These are phyloP conservation scores for Pseudonitzschia multiseries DNA, from an alignment of 108 stramenopile species.

Conservation along the genomic window DNA sequence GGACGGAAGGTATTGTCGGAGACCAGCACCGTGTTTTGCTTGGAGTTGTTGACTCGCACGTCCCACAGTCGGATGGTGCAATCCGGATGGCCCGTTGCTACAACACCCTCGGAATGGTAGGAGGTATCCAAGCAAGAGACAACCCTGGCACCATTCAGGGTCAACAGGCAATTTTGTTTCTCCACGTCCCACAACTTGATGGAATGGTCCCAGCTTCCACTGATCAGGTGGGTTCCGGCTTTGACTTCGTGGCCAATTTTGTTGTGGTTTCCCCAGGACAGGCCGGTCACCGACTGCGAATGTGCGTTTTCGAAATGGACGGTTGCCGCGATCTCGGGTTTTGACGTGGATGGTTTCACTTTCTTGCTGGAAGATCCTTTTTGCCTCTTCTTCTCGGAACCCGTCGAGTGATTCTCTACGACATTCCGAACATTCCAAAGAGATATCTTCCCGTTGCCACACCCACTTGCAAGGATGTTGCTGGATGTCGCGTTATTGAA, in stretches of 20 bases:
- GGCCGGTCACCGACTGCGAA: constrained; percentile 70
- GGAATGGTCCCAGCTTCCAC: constrained; percentile 82
- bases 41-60: constrained; percentile 30
- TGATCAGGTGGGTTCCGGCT: constrained; percentile 45
- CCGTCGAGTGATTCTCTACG: constrained; percentile 2
- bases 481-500: constrained; percentile 17
- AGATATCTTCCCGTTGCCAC: constrained; percentile 72
- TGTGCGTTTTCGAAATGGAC: constrained; percentile 49
- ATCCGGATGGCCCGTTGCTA: constrained; percentile 83
- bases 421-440: constrained; percentile 57
- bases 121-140: constrained; percentile 73
- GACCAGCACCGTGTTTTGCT: constrained; percentile 19
- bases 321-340: constrained; percentile 15
- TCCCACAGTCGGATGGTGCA: constrained; percentile 79
- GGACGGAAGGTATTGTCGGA: constrained; percentile 45
- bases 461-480: constrained; percentile 56
- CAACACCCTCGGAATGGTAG: constrained; percentile 64
- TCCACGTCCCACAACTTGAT: constrained; percentile 75
- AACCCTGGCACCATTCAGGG: constrained; percentile 81
- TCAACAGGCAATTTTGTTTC: constrained; percentile 72
- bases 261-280: constrained; percentile 59
- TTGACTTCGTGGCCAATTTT: constrained; percentile 11
- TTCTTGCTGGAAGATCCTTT: constrained; percentile 21
- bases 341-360: background rate
- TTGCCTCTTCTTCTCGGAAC: constrained; percentile 24